These are phyloP conservation scores for Pseudozyma pruni DNA, from an alignment of 1,284 basidiomycete genomes.

Conservation along the genomic window DNA sequence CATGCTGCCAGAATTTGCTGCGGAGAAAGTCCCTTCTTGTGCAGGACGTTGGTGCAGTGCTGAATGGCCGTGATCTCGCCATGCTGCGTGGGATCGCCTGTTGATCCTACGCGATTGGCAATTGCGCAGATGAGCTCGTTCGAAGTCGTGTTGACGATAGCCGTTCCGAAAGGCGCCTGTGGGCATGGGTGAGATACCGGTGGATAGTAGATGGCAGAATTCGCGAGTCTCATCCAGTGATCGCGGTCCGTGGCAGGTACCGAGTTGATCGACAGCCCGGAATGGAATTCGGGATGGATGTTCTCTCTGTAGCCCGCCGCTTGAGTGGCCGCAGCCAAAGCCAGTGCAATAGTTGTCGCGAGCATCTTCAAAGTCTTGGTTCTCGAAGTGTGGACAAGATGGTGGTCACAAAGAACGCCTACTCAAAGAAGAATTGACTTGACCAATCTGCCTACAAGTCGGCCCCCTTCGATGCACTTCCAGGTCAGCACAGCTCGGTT, in stretches of 20 bases:
- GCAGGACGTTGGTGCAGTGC: constrained; percentile 49
- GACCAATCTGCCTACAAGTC: no score
- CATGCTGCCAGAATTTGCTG: constrained; percentile 50
- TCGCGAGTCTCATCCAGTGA: constrained; percentile 46
- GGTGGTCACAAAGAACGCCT: constrained; percentile 1
- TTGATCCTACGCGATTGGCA: constrained; percentile 51
- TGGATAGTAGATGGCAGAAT: constrained; percentile 34
- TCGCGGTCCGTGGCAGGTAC: constrained; percentile 32
- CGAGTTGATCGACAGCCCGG: constrained; percentile 48
- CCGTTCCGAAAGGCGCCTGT: constrained; percentile 37
- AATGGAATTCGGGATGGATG: constrained; percentile 44
- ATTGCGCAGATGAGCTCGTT: constrained; percentile 58
- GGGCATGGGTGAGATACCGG: constrained; percentile 36
- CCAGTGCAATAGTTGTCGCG: neutral
- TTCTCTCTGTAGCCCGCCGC: constrained; percentile 9
- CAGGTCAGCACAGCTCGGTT: no score
- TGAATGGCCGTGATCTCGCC: constrained; percentile 55
- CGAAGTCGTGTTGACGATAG: constrained; percentile 53
- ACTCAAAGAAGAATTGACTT: neutral
- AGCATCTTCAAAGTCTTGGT: constrained; percentile 1
- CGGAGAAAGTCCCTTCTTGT: constrained; percentile 34
- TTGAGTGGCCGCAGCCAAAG: neutral
- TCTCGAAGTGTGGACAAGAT: neutral
- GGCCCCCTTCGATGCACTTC: no score
- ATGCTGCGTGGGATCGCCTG: constrained; percentile 56